Percentiles rank a stretch among this genome's conserved stretches.
Conservation (phyloP, 129 eudicot species). For the Artemisia annua region DNA sequence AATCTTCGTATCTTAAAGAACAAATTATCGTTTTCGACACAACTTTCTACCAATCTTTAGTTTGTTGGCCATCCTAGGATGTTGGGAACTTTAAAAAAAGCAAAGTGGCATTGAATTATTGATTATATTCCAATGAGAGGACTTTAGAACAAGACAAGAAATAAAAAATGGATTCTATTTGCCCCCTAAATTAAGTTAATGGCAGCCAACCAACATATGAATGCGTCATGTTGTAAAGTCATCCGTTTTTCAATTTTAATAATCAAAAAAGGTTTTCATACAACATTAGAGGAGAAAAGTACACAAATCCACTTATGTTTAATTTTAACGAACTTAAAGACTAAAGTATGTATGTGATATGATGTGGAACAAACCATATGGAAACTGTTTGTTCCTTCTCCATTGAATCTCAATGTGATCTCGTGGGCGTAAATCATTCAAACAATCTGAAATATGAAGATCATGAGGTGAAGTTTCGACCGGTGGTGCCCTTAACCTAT, state of each 20-base stretch:
- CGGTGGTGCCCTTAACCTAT: slow-evolving; percentile 72
- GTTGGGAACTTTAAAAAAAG: slow-evolving; percentile 24
- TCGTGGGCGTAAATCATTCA: slow-evolving; percentile 60
- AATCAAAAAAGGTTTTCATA: slow-evolving; percentile 20
- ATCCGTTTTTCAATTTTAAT: slow-evolving; percentile 10
- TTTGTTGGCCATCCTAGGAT: slow-evolving; percentile 27
- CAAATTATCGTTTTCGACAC: slow-evolving; percentile 20
- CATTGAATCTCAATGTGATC: slow-evolving; percentile 94
- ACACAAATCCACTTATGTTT: no score
- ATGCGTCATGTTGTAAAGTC: slow-evolving; percentile 31
- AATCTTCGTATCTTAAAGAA: slow-evolving; percentile 18
- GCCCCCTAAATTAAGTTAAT: slow-evolving; percentile 24
- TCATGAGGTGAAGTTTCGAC: slow-evolving; percentile 64
- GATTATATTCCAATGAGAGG: slow-evolving; percentile 24
- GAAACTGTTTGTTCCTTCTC: slow-evolving; percentile 93
- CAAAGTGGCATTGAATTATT: slow-evolving; percentile 31
- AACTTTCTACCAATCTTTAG: slow-evolving; percentile 32
- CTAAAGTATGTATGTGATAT: background rate
- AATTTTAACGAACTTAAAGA: background rate
- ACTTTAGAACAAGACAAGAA: slow-evolving; percentile 35
- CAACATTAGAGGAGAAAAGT: background rate
- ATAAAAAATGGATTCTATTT: slow-evolving; percentile 24
- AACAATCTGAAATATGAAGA: slow-evolving; percentile 76
- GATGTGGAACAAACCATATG: slow-evolving; percentile 62
- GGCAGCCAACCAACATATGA: slow-evolving; percentile 29